Base-by-base conservation (phyloP, 352 stramenopile species). In the Pythium brassicae region DNA sequence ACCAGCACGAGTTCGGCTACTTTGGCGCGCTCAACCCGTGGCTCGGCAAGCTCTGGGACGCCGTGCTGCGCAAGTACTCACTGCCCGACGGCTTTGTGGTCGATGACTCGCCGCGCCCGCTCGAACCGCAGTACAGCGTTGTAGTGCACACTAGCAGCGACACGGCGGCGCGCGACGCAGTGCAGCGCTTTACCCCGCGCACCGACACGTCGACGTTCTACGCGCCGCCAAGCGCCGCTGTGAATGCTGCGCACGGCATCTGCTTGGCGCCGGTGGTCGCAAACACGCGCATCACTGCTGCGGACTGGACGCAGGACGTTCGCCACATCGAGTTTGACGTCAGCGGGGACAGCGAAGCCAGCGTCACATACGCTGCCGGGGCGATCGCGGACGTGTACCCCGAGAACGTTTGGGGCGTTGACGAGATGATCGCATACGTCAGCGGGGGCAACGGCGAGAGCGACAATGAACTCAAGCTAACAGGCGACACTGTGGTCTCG, bases 1-100 rank as follows among this genome's bases (percentile, higher is more conserved):
- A 97, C 59, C 89, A 97, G 57, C 90, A 94, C 45, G 69, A 69
- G n/a, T 68, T 87, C 14, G 88, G 87, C 15, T 92, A 91, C 61
- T 92, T 95, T 65, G 85, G 86, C 11, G 81, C 79, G n/a, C 56
- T 93, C 27, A 91, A 89, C 47, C 76, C 82, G 27, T 93, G 83
- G 86, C 59, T 92, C n/a, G 67, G 85, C 32, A 82, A 79, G 62
- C 68, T 94, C 17, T 94, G 84, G 82, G 39, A 61, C 11, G 68
- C 62, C 5, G 65, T 92, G 55, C 52, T 92, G 39, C 40, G 67
- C 35, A 61, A 70, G 39, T 68, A 79, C 53, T 76, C 74, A 7
- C 57, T 93, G 34, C 71, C 80, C 3, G 62, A 71, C 3, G 80
- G 70, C n/a, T 72, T 83, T 17, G 50, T 64, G 27, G 65, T 96